A percentile compares a stretch with the other conserved stretches of the same genome.
Conservation (phyloP, 1,284 basidiomycete genomes). For the Lignosus rhinocerotis region DNA sequence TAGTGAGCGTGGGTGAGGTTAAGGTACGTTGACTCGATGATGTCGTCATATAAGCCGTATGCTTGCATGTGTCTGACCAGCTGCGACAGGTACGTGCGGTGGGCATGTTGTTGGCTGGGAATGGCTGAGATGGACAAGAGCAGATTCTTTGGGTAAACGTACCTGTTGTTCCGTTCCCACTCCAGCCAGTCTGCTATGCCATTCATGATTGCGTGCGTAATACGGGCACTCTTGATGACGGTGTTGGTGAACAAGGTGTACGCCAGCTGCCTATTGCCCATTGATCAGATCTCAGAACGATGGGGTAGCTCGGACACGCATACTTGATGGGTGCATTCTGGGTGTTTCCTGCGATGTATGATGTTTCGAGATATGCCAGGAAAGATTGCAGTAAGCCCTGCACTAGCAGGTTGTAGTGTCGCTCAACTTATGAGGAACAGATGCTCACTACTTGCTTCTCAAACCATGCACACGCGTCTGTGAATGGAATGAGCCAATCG, state of each 20-base stretch:
- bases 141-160: conserved; percentile 15
- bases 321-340: conserved; percentile 37
- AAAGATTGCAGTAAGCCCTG: conserved; percentile 57
- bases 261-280: conserved; percentile 47
- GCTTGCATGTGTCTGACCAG: conserved; percentile 56
- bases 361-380: conserved; percentile 64
- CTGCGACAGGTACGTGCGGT: conserved; percentile 40
- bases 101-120: conserved; percentile 31
- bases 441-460: conserved; percentile 60
- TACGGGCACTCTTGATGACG: conserved; percentile 51
- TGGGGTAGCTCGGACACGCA: background rate
- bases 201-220: conserved; percentile 46
- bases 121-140: background rate
- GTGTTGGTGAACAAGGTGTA: conserved; percentile 48
- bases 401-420: background rate
- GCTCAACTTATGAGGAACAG: background rate
- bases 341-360: conserved; percentile 45
- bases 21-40: conserved; percentile 58
- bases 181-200: conserved; percentile 59
- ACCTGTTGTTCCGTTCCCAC: conserved; percentile 54
- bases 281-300: background rate
- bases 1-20: conserved; percentile 54
- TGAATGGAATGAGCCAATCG: conserved; percentile 56
- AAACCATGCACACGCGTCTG: conserved; percentile 59
- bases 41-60: conserved; percentile 52